Percentiles rank a stretch among this genome's conserved stretches.
Conservation (phyloP, 2,329 filamentous ascomycete genomes). For the Penicillium sp. region DNA sequence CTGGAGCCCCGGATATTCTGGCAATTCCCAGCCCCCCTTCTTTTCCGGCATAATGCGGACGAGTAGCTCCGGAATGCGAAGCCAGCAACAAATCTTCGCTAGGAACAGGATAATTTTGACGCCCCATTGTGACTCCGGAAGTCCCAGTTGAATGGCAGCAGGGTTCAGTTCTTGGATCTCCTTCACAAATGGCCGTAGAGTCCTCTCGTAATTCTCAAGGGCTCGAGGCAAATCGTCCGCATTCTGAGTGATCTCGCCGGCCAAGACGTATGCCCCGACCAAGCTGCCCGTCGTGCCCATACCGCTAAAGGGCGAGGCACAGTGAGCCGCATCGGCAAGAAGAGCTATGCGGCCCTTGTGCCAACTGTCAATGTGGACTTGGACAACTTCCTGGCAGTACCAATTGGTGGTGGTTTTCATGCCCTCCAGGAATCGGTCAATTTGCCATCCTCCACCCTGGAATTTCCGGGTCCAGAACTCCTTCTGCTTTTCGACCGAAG, state of each 20-base stretch:
- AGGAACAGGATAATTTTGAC: slow-evolving; percentile 20
- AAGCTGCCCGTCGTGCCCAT: slow-evolving; percentile 37
- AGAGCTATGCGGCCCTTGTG: slow-evolving; percentile 34
- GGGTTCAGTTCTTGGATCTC: slow-evolving; percentile 21
- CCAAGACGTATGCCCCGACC: slow-evolving; percentile 54
- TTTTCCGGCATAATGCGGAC: slow-evolving; percentile 16
- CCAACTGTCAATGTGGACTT: slow-evolving; percentile 34
- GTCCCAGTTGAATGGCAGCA: slow-evolving; percentile 11
- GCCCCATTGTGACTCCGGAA: slow-evolving; percentile 22
- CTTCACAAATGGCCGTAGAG: slow-evolving; percentile 24
- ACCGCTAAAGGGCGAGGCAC: slow-evolving; percentile 35
- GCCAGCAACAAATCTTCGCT: slow-evolving; percentile 9
- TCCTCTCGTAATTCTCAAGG: slow-evolving; percentile 22
- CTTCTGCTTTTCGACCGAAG: slow-evolving; percentile 26
- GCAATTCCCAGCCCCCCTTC: slow-evolving; percentile 21
- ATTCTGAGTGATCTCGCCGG: slow-evolving; percentile 46
- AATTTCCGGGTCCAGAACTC: slow-evolving; percentile 30
- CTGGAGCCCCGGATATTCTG: slow-evolving; percentile 18
- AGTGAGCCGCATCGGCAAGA: slow-evolving; percentile 44
- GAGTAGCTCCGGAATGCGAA: slow-evolving; percentile 19
- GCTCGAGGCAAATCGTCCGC: slow-evolving; percentile 18
- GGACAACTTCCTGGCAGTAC: slow-evolving; percentile 42
- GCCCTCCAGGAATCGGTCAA: slow-evolving; percentile 35
- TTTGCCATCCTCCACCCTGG: slow-evolving; percentile 39
- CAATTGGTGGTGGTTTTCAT: slow-evolving; percentile 45